These are phyloP conservation scores for Rhizophagus sp. DNA, from an alignment of 192 early-diverging fungal genomes.

Conservation along the genomic window DNA sequence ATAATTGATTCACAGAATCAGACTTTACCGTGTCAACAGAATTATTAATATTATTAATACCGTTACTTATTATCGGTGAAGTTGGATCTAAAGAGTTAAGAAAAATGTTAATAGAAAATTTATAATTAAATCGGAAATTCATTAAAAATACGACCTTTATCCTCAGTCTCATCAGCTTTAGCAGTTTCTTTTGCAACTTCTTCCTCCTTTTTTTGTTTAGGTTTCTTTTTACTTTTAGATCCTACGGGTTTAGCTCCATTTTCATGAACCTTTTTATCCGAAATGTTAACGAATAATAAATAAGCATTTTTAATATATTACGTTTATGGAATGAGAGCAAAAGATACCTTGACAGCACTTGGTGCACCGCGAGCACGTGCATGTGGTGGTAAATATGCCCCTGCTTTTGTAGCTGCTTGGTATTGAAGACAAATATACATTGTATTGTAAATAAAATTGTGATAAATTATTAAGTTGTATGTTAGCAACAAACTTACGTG, in stretches of 20 bases:
- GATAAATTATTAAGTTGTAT: slow-evolving; percentile 15
- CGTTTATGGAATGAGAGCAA: background rate
- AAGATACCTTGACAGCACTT: slow-evolving; percentile 41
- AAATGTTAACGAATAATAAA: background rate
- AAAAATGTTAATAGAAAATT: background rate
- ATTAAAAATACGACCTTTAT: background rate
- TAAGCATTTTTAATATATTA: background rate
- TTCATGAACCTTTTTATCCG: slow-evolving; percentile 26
- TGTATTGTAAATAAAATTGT: slow-evolving; percentile 25
- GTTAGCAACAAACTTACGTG: slow-evolving; percentile 29
- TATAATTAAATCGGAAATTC: background rate
- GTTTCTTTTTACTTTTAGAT: slow-evolving; percentile 67
- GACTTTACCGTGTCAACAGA: slow-evolving; percentile 29
- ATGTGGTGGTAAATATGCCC: slow-evolving; percentile 75
- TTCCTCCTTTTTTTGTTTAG: slow-evolving; percentile 57
- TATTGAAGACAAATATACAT: background rate
- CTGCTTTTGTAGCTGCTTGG: slow-evolving; percentile 40
- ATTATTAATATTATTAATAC: background rate
- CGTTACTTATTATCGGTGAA: slow-evolving; percentile 17
- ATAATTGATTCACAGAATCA: slow-evolving; percentile 38
- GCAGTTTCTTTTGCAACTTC: slow-evolving; percentile 15
- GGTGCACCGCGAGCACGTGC: slow-evolving; percentile 58
- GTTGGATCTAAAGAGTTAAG: background rate
- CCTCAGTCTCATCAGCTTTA: background rate
- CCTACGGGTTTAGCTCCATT: background rate